Evolutionary conservation across 2,329 filamentous ascomycete species (phyloP).

Genomic region (Hymenoscyphus albidus): DNA sequence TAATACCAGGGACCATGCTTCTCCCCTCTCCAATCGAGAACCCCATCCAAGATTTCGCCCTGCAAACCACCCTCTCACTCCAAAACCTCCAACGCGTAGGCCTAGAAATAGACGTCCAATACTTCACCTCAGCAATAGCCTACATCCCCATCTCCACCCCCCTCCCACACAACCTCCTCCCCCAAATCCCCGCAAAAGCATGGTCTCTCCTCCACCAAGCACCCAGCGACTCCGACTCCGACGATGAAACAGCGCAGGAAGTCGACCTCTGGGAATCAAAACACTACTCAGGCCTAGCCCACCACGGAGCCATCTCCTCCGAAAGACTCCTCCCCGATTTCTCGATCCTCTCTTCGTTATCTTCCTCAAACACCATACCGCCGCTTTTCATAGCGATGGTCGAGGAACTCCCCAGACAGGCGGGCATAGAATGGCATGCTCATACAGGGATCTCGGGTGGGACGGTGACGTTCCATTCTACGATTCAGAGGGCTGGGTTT

Average conservation of each 20-base stretch:
- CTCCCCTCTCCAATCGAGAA: constrained; percentile 40
- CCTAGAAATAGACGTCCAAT: constrained; percentile 63
- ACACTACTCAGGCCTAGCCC: constrained; percentile 49
- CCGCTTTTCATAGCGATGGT: constrained; percentile 75
- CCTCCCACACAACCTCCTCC: constrained; percentile 31
- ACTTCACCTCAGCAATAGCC: constrained; percentile 72
- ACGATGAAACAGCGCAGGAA: constrained; percentile 48
- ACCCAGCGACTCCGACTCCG: constrained; percentile 37
- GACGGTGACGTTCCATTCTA: constrained; percentile 16
- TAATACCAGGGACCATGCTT: constrained; percentile 76
- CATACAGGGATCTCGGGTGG: constrained; percentile 51
- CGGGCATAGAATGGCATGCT: constrained; percentile 80
- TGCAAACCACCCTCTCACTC: constrained; percentile 68
- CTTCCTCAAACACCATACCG: constrained; percentile 45
- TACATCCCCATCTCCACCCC: constrained; percentile 55
- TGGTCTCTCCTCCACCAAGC: constrained; percentile 42
- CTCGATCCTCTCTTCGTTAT: neutral
- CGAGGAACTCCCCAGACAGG: constrained; percentile 67
- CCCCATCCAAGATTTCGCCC: constrained; percentile 39
- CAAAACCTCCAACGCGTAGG: constrained; percentile 90
- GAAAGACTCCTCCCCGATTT: constrained; percentile 46
- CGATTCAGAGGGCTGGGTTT: constrained; percentile 6
- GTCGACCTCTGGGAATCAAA: constrained; percentile 67
- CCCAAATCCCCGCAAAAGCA: constrained; percentile 41
- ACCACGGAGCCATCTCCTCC: constrained; percentile 20